Evolutionary conservation across 805 yeast genomes (phyloP), one percentile per base, ranked within the genome.

Genomic region (Saturnispora mendoncae): DNA sequence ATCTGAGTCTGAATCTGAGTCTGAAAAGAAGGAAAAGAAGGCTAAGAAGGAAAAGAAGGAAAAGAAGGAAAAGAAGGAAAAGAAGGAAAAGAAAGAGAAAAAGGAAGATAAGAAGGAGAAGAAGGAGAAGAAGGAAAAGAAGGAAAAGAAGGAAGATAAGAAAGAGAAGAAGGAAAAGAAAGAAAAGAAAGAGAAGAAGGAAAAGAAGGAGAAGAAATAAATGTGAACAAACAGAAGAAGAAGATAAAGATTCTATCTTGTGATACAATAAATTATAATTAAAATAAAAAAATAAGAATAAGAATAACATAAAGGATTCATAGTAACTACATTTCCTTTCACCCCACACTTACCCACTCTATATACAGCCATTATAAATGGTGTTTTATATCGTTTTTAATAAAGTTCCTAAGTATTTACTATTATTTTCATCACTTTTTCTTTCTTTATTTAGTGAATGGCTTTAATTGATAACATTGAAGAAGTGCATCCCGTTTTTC

Each of bases 71-170:
- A 46, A 44, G 43, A 42, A 45, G 41, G 45, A 47, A 34, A 42
- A 44, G 40, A 51, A 50, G 34, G 54, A 54, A 41, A 58, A 62
- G 51, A 51, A 60, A 38, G 55, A 60, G 38, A 58, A 60, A 51
- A 52, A 57, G 25, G 52, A 57, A 43, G 54, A 62, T 50, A 51
- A 59, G 31, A 57, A 58, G 40, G 56, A 62, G 51, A 47, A 57
- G 39, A 56, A 58, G 30, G 50, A 58, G 46, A 52, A 56, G 39
- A 41, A 42, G 43, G 47, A 47, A 12, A 47, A 51, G 53, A 47
- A 53, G 38, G 48, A 51, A 8, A 42, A 50, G 42, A 47, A 48
- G 38, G 53, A 51, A 36, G 54, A 58, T 48, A 52, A 57, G 42
- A 52, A 58, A 45, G 54, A 52, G 39, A 51, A 50, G 55, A 41